Evolutionary conservation across 1,139 yeast genomes (phyloP), one percentile per base, ranked within the genome.

Genomic region (Sporopachydermia cereana): DNA sequence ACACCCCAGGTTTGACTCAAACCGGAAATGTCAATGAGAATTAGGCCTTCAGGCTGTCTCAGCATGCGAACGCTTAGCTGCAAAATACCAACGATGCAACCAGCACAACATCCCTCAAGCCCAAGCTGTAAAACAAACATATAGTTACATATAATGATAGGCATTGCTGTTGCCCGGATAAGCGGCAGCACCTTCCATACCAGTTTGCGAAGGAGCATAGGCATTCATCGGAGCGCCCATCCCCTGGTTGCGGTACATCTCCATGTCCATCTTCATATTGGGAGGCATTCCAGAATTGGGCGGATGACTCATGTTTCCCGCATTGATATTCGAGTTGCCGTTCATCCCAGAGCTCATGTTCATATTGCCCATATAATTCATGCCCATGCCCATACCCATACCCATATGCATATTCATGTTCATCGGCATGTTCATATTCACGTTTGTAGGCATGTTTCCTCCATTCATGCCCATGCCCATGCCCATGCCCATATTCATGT

Each of bases 201-300:
- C 30, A 27, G 30, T 27, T 12, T 27, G 30, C 12, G 30, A n/a
- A 27, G 30, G 30, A 7, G 20, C 39, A n/a, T 34, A 34, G 17
- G 12, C 22, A 21, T 5, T 7, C 39, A 34, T 34, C 12, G 39
- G n/a, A n/a, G n/a, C n/a, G n/a, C n/a, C 39, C 39, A 34, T 34
- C 9, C 39, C 39, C 12, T 27, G 12, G 17, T 34, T 34, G 9
- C 39, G 22, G 9, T 7, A 7, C 39, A 34, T 34, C 17, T 20
- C 39, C 39, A 34, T n/a, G 17, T 34, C 39, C 39, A 34, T 34
- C 22, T 34, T 34, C 39, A 34, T 34, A 34, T 34, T 34, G 9
- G 39, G 12, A 5, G 18, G 39, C 18, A 34, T 25, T 25, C 14
- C 29, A 25, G 29, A 7, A 25, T n/a, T n/a, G n/a, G n/a, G n/a